A percentile compares a stretch with the other conserved stretches of the same genome.
These are phyloP conservation scores for Tricholoma sp. DNA, from an alignment of 768 basidiomycete genomes.

Conservation along the genomic window DNA sequence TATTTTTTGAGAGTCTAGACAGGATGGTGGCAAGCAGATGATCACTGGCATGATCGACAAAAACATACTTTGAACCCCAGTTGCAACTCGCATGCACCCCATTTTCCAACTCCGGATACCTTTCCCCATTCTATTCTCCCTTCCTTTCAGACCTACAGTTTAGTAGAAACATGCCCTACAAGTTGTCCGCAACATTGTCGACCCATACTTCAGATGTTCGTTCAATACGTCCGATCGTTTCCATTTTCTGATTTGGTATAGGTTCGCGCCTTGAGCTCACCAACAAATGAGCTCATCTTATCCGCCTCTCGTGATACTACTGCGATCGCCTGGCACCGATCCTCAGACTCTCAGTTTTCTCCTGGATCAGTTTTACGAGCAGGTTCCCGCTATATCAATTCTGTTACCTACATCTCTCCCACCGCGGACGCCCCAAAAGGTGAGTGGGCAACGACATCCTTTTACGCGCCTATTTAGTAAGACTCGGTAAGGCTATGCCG, in stretches of 20 bases:
- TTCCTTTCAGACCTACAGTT: constrained; percentile 1
- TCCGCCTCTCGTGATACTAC: constrained; percentile 92
- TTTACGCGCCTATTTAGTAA: constrained; percentile 15
- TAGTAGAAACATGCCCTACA: constrained; percentile 54
- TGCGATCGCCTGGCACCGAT: constrained; percentile 78
- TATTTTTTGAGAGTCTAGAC: background rate
- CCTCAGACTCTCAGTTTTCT: constrained; percentile 43
- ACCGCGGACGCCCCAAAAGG: constrained; percentile 65
- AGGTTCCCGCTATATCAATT: constrained; percentile 74
- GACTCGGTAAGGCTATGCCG: constrained; percentile 61
- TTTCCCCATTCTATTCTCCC: constrained; percentile 4
- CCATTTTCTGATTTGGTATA: constrained; percentile 29
- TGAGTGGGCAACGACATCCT: constrained; percentile 28
- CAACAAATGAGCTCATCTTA: constrained; percentile 71
- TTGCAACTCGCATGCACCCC: constrained; percentile 1
- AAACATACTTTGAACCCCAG: constrained; percentile 2
- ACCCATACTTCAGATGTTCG: constrained; percentile 75
- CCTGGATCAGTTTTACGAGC: constrained; percentile 52
- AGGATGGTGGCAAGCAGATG: background rate
- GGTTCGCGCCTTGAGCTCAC: constrained; percentile 81
- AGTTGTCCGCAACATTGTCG: constrained; percentile 65
- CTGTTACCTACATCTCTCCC: constrained; percentile 75
- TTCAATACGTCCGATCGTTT: constrained; percentile 15
- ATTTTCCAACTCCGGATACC: constrained; percentile 28
- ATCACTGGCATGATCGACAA: background rate